Evolutionary conservation across 1,284 basidiomycete genomes (phyloP).

Genomic region (Ganoderma meredithae): DNA sequence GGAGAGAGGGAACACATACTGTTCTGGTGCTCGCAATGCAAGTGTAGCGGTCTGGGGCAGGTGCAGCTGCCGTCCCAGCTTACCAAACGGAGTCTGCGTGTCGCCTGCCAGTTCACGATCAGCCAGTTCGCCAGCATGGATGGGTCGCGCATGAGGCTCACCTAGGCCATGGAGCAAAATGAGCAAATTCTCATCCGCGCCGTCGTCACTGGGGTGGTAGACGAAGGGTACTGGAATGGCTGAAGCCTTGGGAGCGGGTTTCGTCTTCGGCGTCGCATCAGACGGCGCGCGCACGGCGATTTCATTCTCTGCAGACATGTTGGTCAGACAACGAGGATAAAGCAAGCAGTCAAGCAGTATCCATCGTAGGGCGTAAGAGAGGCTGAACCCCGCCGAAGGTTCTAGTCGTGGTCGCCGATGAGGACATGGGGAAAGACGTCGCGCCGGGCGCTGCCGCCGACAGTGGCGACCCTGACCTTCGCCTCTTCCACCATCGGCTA

Average conservation of each 20-base stretch:
- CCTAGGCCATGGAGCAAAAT: constrained; percentile 90
- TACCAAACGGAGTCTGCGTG: constrained; percentile 78
- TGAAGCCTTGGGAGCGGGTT: constrained; percentile 56
- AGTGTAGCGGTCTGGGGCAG: constrained; percentile 89
- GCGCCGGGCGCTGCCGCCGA: constrained; percentile 5
- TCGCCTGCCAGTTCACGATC: constrained; percentile 65
- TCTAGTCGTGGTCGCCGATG: constrained; percentile 13
- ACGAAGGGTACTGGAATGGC: constrained; percentile 63
- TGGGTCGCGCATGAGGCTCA: constrained; percentile 43
- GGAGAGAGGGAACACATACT: constrained; percentile 46
- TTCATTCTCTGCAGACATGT: constrained; percentile 27
- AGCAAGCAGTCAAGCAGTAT: not conserved
- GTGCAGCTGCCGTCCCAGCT: constrained; percentile 76
- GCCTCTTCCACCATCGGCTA: not conserved
- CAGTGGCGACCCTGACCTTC: not conserved
- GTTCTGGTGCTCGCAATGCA: constrained; percentile 80
- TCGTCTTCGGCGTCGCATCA: constrained; percentile 47
- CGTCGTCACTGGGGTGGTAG: constrained; percentile 77
- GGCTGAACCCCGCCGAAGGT: constrained; percentile 1
- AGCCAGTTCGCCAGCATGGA: not conserved
- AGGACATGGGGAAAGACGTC: constrained; percentile 5
- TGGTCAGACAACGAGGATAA: not conserved
- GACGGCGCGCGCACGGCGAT: constrained; percentile 26
- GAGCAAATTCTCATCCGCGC: constrained; percentile 87
- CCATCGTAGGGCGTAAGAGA: not conserved